A percentile compares a stretch with the other conserved stretches of the same genome.
Conservation (phyloP, 345 rosid genomes). For the Isatis tinctoria region DNA sequence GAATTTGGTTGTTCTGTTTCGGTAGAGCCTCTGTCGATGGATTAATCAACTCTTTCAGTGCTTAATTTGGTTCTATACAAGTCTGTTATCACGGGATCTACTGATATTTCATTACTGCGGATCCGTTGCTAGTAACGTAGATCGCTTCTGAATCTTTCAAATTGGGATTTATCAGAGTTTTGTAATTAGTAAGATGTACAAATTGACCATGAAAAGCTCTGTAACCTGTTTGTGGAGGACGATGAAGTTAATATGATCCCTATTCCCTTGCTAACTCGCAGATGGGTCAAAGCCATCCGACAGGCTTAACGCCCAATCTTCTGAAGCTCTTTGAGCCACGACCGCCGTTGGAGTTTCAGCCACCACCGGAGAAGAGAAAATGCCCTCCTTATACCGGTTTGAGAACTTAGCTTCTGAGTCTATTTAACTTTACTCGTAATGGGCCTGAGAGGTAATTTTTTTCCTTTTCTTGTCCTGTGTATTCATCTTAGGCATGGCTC, state of each 20-base stretch:
- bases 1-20: background rate
- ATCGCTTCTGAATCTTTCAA: slow-evolving; percentile 1
- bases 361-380: slow-evolving; percentile 91
- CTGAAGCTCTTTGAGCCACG: slow-evolving; percentile 95
- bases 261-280: slow-evolving; percentile 38
- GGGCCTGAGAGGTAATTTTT: background rate
- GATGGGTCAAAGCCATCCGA: slow-evolving; percentile 98
- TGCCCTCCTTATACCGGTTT: slow-evolving; percentile 73
- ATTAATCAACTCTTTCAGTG: background rate
- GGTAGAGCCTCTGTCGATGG: background rate
- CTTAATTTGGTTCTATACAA: background rate
- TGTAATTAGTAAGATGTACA: background rate
- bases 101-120: background rate
- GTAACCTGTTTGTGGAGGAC: background rate
- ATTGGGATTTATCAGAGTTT: background rate
- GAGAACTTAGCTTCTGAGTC: background rate
- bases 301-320: slow-evolving; percentile 80
- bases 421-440: background rate
- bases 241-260: background rate
- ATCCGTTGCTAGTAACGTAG: background rate
- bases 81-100: background rate
- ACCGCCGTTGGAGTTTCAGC: slow-evolving; percentile 76
- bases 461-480: background rate
- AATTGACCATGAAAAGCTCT: background rate
- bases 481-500: slow-evolving; percentile 72